Evolutionary conservation across 495 filamentous ascomycete genomes (phyloP).

Genomic region (Penicillium parvum): DNA sequence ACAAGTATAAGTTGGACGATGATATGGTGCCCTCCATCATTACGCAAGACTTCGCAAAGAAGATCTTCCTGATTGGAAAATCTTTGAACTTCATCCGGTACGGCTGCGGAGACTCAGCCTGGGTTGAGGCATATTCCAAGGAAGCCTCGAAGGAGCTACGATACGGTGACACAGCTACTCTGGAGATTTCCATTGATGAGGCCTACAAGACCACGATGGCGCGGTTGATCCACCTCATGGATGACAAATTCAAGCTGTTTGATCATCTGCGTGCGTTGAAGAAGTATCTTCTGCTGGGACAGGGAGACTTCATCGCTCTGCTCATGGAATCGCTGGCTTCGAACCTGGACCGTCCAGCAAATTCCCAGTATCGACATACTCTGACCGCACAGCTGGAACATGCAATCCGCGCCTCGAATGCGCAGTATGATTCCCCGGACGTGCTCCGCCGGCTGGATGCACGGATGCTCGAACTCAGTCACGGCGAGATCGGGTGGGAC

Average conservation of each 20-base stretch:
- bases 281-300: constrained; percentile 88
- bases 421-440: constrained; percentile 91
- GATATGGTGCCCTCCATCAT: constrained; percentile 90
- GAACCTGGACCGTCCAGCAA: constrained; percentile 92
- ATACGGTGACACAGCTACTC: constrained; percentile 89
- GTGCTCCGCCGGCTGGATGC: constrained; percentile 90
- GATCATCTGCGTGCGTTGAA: constrained; percentile 90
- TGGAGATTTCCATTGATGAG: constrained; percentile 91
- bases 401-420: constrained; percentile 94
- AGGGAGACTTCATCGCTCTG: constrained; percentile 95
- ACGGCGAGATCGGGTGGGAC: constrained; percentile 98
- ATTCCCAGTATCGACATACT: constrained; percentile 89
- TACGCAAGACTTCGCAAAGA: constrained; percentile 85
- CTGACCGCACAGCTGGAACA: constrained; percentile 96
- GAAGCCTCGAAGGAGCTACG: constrained; percentile 84
- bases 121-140: constrained; percentile 97
- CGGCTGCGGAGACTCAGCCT: constrained; percentile 85
- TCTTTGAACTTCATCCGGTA: constrained; percentile 97
- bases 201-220: constrained; percentile 98
- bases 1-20: constrained; percentile 86
- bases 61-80: constrained; percentile 95
- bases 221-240: constrained; percentile 90
- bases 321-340: constrained; percentile 94
- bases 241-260: constrained; percentile 86
- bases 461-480: constrained; percentile 89